A percentile compares a stretch with the other conserved stretches of the same genome.
phyloP scores from a whole-genome alignment of 805 yeast genomes.

The Hanseniaspora lindneri region DNA sequence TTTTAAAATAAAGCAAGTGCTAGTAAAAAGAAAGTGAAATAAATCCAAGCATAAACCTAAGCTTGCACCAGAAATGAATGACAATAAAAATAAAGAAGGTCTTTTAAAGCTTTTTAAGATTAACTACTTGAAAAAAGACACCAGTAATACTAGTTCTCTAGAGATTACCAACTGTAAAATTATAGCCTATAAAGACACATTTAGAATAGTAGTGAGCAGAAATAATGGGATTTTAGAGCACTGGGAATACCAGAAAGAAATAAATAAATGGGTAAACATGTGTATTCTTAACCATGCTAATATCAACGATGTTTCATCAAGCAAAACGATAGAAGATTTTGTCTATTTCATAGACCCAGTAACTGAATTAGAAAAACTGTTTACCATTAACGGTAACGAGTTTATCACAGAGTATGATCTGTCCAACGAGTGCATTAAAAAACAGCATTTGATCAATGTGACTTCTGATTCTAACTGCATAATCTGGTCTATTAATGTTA shows the following conservation, averaged over 20 bases:
- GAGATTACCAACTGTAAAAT: slow-evolving; percentile 14
- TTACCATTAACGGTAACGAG: slow-evolving; percentile 90
- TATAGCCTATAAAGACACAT: slow-evolving; percentile 4
- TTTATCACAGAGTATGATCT: slow-evolving; percentile 87
- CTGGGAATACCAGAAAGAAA: slow-evolving; percentile 11
- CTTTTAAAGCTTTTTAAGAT: slow-evolving; percentile 11
- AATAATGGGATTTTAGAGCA: slow-evolving; percentile 83
- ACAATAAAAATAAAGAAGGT: neutral
- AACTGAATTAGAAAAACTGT: slow-evolving; percentile 52
- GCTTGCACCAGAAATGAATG: too few relatives aligned
- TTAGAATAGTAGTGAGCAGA: slow-evolving; percentile 76
- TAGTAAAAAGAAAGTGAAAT: neutral
- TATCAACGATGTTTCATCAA: slow-evolving; percentile 65
- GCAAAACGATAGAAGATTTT: slow-evolving; percentile 84
- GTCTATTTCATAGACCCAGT: slow-evolving; percentile 52
- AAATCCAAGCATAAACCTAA: too few relatives aligned
- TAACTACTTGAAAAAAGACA: slow-evolving; percentile 12
- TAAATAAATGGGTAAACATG: slow-evolving; percentile 6
- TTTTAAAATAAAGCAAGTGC: too few relatives aligned
- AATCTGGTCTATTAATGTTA: slow-evolving; percentile 76
- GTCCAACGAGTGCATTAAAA: slow-evolving; percentile 51
- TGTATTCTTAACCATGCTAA: slow-evolving; percentile 51
- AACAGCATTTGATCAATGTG: slow-evolving; percentile 86
- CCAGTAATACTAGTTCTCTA: slow-evolving; percentile 4
- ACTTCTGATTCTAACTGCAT: slow-evolving; percentile 28